Conservation (phyloP, 228 moss, liverwort and hornwort genomes). For the Sphagnum fallax region DNA sequence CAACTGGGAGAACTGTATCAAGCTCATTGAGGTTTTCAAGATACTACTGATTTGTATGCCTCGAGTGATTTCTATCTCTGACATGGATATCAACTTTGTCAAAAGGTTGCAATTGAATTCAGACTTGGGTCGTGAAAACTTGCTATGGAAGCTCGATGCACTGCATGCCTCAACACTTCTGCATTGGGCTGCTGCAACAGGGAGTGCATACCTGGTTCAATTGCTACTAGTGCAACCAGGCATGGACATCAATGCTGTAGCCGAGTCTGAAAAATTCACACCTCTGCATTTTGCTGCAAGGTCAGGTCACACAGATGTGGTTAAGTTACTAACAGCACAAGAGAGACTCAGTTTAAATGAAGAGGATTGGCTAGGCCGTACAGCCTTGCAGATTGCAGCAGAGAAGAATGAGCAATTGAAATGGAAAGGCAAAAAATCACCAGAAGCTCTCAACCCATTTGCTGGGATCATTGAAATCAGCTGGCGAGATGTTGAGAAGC, state of each 20-base stretch:
- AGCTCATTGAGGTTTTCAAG: conserved; percentile 20
- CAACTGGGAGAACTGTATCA: conserved; percentile 5
- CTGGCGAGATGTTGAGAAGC: conserved; percentile 16
- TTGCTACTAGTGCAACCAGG: conserved; percentile 13
- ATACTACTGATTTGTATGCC: conserved; percentile 19
- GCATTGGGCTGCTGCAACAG: conserved; percentile 14
- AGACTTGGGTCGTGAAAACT: conserved; percentile 13
- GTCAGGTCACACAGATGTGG: conserved; percentile 2
- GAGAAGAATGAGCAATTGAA: conserved; percentile 7
- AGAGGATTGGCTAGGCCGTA: conserved; percentile 10
- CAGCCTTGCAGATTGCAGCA: conserved; percentile 11
- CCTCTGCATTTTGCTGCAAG: conserved; percentile 14
- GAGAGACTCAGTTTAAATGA: conserved; percentile 14
- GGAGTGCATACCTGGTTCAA: conserved; percentile 14
- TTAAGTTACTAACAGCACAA: conserved; percentile 5
- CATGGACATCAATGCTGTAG: conserved; percentile 11
- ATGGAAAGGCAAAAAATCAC: background rate
- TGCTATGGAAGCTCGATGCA: conserved; percentile 17
- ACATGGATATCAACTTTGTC: conserved; percentile 5
- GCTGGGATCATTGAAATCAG: conserved; percentile 21
- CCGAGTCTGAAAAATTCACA: conserved; percentile 11
- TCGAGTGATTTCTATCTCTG: conserved; percentile 9
- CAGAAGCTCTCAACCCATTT: conserved; percentile 6
- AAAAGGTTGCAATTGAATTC: conserved; percentile 15
- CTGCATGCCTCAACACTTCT: conserved; percentile 12